phyloP scores from a whole-genome alignment of 2,329 filamentous ascomycete genomes.

The Pseudogymnoascus sp. region DNA sequence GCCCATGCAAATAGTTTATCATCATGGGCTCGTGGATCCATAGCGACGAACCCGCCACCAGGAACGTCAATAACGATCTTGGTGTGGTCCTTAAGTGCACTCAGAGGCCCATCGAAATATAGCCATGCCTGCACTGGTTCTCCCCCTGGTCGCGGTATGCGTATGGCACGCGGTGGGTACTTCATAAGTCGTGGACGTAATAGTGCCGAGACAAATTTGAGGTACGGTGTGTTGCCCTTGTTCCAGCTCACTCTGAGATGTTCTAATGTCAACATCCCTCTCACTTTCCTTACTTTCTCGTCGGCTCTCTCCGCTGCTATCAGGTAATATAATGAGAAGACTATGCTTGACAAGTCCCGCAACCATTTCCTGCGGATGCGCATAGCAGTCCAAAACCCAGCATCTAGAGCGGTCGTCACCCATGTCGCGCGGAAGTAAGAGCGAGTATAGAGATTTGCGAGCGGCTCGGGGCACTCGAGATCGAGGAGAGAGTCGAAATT shows the following conservation, averaged over 20 bases:
- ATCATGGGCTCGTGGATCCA: conserved; percentile 90
- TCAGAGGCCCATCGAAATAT: conserved; percentile 84
- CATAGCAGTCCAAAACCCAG: conserved; percentile 99
- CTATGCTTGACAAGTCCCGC: conserved; percentile 71
- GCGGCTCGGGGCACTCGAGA: conserved; percentile 84
- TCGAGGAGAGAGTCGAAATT: conserved; percentile 92
- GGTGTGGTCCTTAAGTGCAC: conserved; percentile 66
- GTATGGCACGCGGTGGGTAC: conserved; percentile 73
- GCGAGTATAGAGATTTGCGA: conserved; percentile 87
- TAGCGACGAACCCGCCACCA: conserved; percentile 91
- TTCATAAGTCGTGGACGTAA: conserved; percentile 72
- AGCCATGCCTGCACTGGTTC: conserved; percentile 83
- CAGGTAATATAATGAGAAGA: conserved; percentile 86
- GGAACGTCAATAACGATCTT: conserved; percentile 84
- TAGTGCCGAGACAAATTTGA: conserved; percentile 64
- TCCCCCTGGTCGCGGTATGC: conserved; percentile 71
- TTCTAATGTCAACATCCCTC: conserved; percentile 79
- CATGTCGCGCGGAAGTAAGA: conserved; percentile 95
- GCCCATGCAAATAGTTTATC: conserved; percentile 94
- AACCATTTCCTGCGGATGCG: conserved; percentile 73
- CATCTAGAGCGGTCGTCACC: conserved; percentile 89
- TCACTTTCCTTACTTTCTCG: conserved; percentile 89
- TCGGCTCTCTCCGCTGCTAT: conserved; percentile 90
- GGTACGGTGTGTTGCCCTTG: conserved; percentile 82
- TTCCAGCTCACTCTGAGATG: conserved; percentile 93